Evolutionary conservation across 495 filamentous ascomycete genomes (phyloP).

Genomic region (Neurospora sp.): DNA sequence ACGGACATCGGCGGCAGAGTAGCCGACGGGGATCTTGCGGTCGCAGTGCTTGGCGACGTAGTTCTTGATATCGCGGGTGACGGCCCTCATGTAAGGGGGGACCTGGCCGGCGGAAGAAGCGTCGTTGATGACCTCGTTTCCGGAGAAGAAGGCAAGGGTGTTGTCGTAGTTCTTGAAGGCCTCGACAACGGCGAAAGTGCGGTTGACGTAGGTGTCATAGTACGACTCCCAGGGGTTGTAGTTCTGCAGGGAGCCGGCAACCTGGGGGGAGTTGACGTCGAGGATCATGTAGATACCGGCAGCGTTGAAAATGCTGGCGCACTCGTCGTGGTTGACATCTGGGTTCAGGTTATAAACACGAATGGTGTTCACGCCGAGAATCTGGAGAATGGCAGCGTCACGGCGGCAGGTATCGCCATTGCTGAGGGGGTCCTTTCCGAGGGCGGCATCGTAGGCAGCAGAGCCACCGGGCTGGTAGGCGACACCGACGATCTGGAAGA

Average conservation of each 20-base stretch:
- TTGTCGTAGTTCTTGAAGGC: slow-evolving; percentile 92
- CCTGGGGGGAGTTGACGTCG: slow-evolving; percentile 89
- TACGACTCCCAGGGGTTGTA: slow-evolving; percentile 62
- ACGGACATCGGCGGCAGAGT: slow-evolving; percentile 85
- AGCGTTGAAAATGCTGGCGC: slow-evolving; percentile 84
- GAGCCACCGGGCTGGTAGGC: slow-evolving; percentile 93
- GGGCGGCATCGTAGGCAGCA: slow-evolving; percentile 57
- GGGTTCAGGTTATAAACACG: slow-evolving; percentile 90
- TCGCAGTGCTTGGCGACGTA: slow-evolving; percentile 49
- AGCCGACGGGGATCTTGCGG: slow-evolving; percentile 38
- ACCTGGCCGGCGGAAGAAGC: slow-evolving; percentile 37
- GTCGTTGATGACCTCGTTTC: slow-evolving; percentile 88
- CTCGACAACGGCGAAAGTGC: slow-evolving; percentile 85
- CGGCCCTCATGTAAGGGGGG: slow-evolving; percentile 68
- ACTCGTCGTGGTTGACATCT: slow-evolving; percentile 73
- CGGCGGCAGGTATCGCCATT: slow-evolving; percentile 67
- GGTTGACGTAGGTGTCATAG: slow-evolving; percentile 62
- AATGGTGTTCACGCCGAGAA: slow-evolving; percentile 76
- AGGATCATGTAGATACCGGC: slow-evolving; percentile 52
- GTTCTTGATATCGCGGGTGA: slow-evolving; percentile 70
- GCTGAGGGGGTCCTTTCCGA: slow-evolving; percentile 61
- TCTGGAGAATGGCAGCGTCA: slow-evolving; percentile 88
- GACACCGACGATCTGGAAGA: slow-evolving; percentile 83
- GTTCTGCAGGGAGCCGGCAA: slow-evolving; percentile 65
- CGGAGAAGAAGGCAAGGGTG: slow-evolving; percentile 81